Base-by-base conservation (phyloP, 805 yeast species). In the Metschnikowia matae region DNA sequence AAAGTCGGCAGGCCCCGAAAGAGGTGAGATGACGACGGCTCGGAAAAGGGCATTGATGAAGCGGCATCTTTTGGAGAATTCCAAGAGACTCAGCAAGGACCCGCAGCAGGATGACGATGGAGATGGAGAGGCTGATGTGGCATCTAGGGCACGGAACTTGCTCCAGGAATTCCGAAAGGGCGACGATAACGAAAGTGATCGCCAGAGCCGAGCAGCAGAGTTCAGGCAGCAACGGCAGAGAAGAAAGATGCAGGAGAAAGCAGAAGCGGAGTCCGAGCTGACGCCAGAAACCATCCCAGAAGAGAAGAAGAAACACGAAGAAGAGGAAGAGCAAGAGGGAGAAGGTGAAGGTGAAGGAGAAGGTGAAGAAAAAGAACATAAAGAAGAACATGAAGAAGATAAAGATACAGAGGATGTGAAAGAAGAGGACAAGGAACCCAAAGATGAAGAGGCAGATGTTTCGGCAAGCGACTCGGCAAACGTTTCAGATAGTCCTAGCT, bases 1-100 rank as follows among this genome's bases (percentile, higher is more conserved):
- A 61, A 85, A 90, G 62, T 90, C 91, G 15, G 88, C 94, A 0
- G 96, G 92, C 1, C 87, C 94, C 10, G 69, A 83, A 4, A 82
- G 83, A 54, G 83, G 88, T 5, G 94, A 90, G 54, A 81, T 94
- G 1, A 73, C 88, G 2, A 80, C 89, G 3, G 95, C 96, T 0
- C 75, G 96, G 59, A 82, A 89, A 59, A 75, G 94, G 48, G 96
- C 92, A 1, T 73, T 84, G 58, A 85, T 89, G 50, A 80, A 90
- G 56, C 83, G 78, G 61, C 84, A 83, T 46, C 65, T 82, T 57
- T 58, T 77, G 52, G 80, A 77, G 39, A 67, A 67, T 38, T 62
- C 65, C 44, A 60, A 60, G 48, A 55, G 50, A 39, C 38, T 18
- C 13, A 29, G 39, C 26, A 21, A 21, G 7, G 50, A 38, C 15